Percentiles rank a stretch among this genome's conserved stretches.
Conservation (phyloP, 192 early-diverging fungal genomes). For the Funneliformis geosporum region DNA sequence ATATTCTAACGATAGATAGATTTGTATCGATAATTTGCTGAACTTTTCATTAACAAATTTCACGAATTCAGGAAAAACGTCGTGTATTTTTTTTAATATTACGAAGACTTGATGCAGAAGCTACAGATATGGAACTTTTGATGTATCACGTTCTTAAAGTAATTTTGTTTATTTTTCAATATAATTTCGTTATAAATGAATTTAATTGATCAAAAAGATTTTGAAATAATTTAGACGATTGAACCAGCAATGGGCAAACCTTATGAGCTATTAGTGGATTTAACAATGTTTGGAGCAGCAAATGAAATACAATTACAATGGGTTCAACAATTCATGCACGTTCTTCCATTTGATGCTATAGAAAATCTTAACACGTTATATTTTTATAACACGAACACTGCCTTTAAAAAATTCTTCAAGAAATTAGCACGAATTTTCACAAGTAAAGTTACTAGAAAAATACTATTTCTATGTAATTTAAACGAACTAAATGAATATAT, state of each 20-base stretch:
- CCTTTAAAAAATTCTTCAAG: conserved; percentile 72
- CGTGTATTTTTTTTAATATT: conserved; percentile 87
- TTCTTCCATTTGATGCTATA: conserved; percentile 66
- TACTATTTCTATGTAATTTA: conserved; percentile 69
- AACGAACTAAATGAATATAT: conserved; percentile 77
- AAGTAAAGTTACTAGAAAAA: conserved; percentile 59
- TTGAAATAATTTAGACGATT: conserved; percentile 42
- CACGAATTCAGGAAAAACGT: conserved; percentile 50
- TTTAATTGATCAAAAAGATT: not conserved
- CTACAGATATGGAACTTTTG: conserved; percentile 82
- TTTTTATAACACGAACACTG: conserved; percentile 82
- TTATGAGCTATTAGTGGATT: conserved; percentile 82
- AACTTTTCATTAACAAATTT: not conserved
- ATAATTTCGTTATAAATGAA: not conserved
- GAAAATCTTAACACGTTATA: conserved; percentile 70
- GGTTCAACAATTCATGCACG: conserved; percentile 70
- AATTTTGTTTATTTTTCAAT: conserved; percentile 27
- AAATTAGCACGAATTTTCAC: conserved; percentile 52
- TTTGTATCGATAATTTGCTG: not conserved
- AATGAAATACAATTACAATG: conserved; percentile 83
- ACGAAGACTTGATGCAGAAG: conserved; percentile 71
- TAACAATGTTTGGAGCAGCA: conserved; percentile 73
- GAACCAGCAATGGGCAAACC: conserved; percentile 69
- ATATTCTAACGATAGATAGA: not conserved
- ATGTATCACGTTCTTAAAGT: conserved; percentile 75